These are phyloP conservation scores for Cordyceps cateniannulata DNA, from an alignment of 2,329 filamentous ascomycete genomes.

Conservation along the genomic window DNA sequence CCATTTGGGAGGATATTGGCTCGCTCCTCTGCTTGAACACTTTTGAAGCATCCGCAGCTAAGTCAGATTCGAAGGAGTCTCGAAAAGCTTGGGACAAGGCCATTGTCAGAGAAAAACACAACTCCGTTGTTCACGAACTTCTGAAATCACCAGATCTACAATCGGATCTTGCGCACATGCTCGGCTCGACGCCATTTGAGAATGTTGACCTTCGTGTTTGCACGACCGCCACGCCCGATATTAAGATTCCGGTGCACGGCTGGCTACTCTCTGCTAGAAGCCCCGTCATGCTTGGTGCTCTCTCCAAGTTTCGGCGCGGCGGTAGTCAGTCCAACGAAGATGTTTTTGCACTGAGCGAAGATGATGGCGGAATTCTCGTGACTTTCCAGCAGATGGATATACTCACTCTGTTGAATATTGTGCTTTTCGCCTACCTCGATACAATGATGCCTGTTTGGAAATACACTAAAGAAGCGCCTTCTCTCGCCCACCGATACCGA, in stretches of 20 bases:
- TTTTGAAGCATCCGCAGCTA: constrained; percentile 42
- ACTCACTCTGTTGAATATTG: constrained; percentile 70
- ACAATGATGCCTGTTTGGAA: constrained; percentile 81
- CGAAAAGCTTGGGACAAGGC: constrained; percentile 35
- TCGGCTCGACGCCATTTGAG: constrained; percentile 35
- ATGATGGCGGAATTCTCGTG: constrained; percentile 47
- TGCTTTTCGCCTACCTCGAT: constrained; percentile 77
- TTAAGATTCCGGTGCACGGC: constrained; percentile 73
- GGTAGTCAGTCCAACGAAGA: constrained; percentile 22
- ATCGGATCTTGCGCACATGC: constrained; percentile 48
- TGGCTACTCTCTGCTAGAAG: constrained; percentile 76
- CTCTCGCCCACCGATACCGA: constrained; percentile 66
- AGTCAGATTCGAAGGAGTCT: constrained; percentile 22
- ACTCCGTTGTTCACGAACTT: constrained; percentile 43
- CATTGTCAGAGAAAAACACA: constrained; percentile 38
- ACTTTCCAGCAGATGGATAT: constrained; percentile 66
- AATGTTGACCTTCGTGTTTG: constrained; percentile 40
- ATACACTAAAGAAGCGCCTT: constrained; percentile 58
- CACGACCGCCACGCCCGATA: constrained; percentile 57
- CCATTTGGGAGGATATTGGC: constrained; percentile 67
- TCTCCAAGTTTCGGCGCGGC: constrained; percentile 47
- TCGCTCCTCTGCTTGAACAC: constrained; percentile 62
- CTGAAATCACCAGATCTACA: constrained; percentile 62
- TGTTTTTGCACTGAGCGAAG: constrained; percentile 28
- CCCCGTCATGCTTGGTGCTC: constrained; percentile 54